Evolutionary conservation across 441 rosid genomes (phyloP).

Genomic region (Lepidium campestre): DNA sequence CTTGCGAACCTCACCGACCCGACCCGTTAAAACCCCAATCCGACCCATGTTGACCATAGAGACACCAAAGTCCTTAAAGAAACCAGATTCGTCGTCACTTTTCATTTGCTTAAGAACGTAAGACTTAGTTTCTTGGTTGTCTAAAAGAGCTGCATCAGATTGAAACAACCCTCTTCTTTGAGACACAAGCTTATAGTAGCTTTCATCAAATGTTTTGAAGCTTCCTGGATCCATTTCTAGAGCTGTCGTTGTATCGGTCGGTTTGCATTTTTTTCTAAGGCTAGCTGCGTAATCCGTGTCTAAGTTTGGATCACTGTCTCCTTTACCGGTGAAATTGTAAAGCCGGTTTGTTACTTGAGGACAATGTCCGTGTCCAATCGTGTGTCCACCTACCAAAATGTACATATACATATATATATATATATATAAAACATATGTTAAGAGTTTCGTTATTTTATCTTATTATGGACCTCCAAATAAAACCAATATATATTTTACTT

Average conservation of each 20-base stretch:
- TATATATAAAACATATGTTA: not conserved
- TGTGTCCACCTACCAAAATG: conserved; percentile 43
- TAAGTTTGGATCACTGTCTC: conserved; percentile 48
- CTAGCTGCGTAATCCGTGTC: conserved; percentile 30
- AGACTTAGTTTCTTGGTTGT: conserved; percentile 22
- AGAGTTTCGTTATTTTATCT: too few species aligned
- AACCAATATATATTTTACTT: not conserved
- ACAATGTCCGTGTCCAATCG: conserved; percentile 59
- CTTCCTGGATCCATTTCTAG: conserved; percentile 54
- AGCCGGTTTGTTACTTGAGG: conserved; percentile 36
- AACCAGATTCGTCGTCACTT: conserved; percentile 11
- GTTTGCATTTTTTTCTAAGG: conserved; percentile 43
- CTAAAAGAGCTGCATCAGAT: conserved; percentile 58
- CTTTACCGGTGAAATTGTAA: conserved; percentile 61
- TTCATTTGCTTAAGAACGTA: conserved; percentile 5
- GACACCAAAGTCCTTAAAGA: conserved; percentile 46
- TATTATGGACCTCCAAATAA: too few species aligned
- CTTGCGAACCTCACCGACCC: conserved; percentile 39
- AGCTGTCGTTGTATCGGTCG: conserved; percentile 19
- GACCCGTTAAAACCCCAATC: conserved; percentile 37
- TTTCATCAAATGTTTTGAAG: conserved; percentile 31
- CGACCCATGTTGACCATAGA: conserved; percentile 51
- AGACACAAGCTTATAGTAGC: conserved; percentile 32
- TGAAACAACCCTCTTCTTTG: conserved; percentile 48
- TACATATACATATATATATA: not conserved